Evolutionary conservation across 306 rosid species (phyloP), one percentile per base, ranked within the genome.

Genomic region (Acacia confusa): DNA sequence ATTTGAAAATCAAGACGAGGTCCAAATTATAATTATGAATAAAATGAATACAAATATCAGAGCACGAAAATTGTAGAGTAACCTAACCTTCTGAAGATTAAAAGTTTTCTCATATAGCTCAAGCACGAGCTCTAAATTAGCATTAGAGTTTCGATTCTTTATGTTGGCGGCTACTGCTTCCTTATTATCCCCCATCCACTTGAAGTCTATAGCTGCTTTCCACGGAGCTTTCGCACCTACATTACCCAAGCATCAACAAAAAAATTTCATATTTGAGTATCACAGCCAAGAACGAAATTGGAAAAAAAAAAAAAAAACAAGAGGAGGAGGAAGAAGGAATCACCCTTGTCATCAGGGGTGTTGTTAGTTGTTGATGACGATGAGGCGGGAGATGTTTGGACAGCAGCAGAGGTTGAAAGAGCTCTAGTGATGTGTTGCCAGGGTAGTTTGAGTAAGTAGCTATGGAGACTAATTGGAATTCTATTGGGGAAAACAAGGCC

Each of bases 121-220:
- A 60, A 93, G 94, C 14, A 95, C 94, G 41, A 89, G 94, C 12
- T 93, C 93, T 94, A 93, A 86, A 87, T 92, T 80, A 72, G 94
- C 94, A 78, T 86, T 85, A 75, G 94, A 93, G 64, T 92, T 93
- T 36, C 98, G 90, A 77, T 92, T 89, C 87, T 75, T 74, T 14
- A 93, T 87, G 78, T 95, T 95, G 65, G 72, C 85, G 76, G 91
- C 94, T 78, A 95, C 90, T 34, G 81, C 89, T 52, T 93, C 97
- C 91, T 87, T 88, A 89, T 93, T 93, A 44, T 95, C 99, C 87
- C 85, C 90, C 73, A 92, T 95, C 98, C 98, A 95, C 89, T 93
- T 93, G 93, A 95, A 95, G 77, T 92, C 97, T 22, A 95, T 86
- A 2, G 97, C 84, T 38, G 97, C 97, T 82, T 89, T 95, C 99